Percentiles rank a stretch among this genome's conserved stretches.
Conservation (phyloP, 2,329 filamentous ascomycete genomes). For the Trichoderma arundinaceum region DNA sequence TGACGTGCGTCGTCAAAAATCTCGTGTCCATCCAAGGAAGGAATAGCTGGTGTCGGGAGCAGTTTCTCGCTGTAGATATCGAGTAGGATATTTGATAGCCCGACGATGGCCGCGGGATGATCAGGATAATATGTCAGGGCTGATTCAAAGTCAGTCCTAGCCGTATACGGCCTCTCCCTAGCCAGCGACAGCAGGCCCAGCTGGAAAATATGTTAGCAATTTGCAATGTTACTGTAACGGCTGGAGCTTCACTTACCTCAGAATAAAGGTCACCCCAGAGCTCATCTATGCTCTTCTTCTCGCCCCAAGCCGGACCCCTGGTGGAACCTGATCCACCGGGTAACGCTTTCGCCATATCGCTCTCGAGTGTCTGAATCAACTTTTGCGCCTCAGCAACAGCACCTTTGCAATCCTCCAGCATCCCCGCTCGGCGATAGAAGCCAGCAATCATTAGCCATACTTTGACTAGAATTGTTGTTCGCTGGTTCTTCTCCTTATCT, state of each 20-base stretch:
- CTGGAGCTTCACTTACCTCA: conserved; percentile 63
- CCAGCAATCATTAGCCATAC: conserved; percentile 91
- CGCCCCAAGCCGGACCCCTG: conserved; percentile 74
- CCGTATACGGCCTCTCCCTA: conserved; percentile 67
- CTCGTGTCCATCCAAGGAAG: conserved; percentile 45
- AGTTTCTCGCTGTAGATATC: conserved; percentile 79
- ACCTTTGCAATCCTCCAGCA: conserved; percentile 79
- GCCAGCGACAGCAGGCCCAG: conserved; percentile 70
- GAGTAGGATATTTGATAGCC: conserved; percentile 81
- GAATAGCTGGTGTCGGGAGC: conserved; percentile 62
- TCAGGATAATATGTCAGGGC: conserved; percentile 80
- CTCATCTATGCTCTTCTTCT: conserved; percentile 80
- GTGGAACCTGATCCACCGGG: conserved; percentile 68
- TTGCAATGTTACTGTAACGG: not conserved
- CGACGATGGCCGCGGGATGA: conserved; percentile 80
- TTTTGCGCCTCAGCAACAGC: conserved; percentile 83
- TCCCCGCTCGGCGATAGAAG: conserved; percentile 81
- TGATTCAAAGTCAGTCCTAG: conserved; percentile 79
- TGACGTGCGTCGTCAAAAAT: conserved; percentile 21
- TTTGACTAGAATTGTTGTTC: conserved; percentile 66
- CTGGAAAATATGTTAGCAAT: conserved; percentile 43
- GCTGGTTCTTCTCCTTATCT: conserved; percentile 57
- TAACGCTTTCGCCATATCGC: conserved; percentile 65
- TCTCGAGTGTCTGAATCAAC: conserved; percentile 73
- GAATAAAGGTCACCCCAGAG: conserved; percentile 83